These are phyloP conservation scores for Yarrowia deformans DNA, from an alignment of 805 yeast species.

Conservation along the genomic window DNA sequence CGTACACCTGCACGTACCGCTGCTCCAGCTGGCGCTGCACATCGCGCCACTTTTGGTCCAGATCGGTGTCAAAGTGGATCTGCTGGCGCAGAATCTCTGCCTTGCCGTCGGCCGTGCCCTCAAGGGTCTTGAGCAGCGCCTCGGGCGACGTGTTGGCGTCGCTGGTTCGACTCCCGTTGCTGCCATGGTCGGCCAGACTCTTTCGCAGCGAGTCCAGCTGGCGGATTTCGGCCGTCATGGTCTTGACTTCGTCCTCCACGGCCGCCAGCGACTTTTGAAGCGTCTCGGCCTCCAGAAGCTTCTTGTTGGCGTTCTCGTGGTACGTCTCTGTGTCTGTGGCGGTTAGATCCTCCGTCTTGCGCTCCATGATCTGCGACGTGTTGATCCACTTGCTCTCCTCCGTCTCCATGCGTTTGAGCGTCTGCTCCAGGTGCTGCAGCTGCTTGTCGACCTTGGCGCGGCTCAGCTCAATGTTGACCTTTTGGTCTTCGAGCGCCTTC, in stretches of 20 bases:
- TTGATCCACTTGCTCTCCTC: slow-evolving; percentile 32
- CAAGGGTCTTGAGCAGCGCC: background rate
- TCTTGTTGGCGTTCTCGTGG: slow-evolving; percentile 42
- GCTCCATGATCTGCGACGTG: slow-evolving; percentile 31
- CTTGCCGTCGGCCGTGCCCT: slow-evolving; percentile 1
- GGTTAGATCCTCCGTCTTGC: slow-evolving; percentile 40
- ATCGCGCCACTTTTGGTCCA: slow-evolving; percentile 52
- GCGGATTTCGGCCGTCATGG: slow-evolving; percentile 3
- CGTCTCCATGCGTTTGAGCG: slow-evolving; percentile 37
- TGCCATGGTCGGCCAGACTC: slow-evolving; percentile 6
- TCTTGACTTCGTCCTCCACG: slow-evolving; percentile 18
- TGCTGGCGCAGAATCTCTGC: slow-evolving; percentile 44
- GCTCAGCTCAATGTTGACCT: slow-evolving; percentile 50
- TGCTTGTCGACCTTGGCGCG: slow-evolving; percentile 48
- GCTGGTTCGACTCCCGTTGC: background rate
- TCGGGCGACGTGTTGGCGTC: slow-evolving; percentile 1
- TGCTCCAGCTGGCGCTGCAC: slow-evolving; percentile 50
- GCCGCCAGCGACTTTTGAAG: slow-evolving; percentile 7
- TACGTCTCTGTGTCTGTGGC: slow-evolving; percentile 42
- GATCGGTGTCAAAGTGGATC: slow-evolving; percentile 45
- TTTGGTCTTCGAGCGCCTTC: slow-evolving; percentile 51
- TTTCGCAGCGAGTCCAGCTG: slow-evolving; percentile 5
- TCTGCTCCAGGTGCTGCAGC: slow-evolving; percentile 44
- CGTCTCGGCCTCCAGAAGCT: slow-evolving; percentile 17
- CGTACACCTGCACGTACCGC: slow-evolving; percentile 50